Evolutionary conservation across 345 rosid species (phyloP).

Genomic region (Mallotus nudiflorus): DNA sequence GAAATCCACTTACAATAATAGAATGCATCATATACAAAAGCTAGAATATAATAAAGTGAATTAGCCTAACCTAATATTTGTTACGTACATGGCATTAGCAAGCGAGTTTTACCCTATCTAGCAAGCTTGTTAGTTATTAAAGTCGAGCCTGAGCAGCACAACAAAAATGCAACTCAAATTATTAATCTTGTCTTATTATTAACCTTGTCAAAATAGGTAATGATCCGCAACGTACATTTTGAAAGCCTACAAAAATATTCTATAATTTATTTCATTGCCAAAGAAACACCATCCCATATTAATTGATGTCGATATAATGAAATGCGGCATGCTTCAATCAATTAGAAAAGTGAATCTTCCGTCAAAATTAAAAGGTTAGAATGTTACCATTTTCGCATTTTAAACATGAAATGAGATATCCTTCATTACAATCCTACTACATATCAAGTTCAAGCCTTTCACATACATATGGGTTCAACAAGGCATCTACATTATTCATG

Average conservation of each 20-base stretch:
- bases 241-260: not conserved
- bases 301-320: not conserved
- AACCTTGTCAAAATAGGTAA: not conserved
- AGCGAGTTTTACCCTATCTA: not conserved
- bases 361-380: no score
- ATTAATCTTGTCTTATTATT: not conserved
- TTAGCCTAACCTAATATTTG: not conserved
- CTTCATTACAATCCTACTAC: constrained; percentile 1
- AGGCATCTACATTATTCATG: not conserved
- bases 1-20: not conserved
- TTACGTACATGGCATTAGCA: not conserved
- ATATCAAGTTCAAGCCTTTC: constrained; percentile 6
- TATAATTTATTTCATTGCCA: not conserved
- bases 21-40: not conserved
- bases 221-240: not conserved
- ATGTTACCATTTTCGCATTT: no score
- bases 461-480: not conserved
- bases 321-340: not conserved
- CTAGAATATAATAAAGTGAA: not conserved
- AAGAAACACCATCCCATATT: not conserved
- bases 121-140: not conserved
- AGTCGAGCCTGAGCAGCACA: not conserved
- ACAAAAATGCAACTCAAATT: not conserved
- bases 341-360: not conserved
- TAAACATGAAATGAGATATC: not conserved